Conservation (phyloP, 257 asterid species). For the Pogostemon cablin region DNA sequence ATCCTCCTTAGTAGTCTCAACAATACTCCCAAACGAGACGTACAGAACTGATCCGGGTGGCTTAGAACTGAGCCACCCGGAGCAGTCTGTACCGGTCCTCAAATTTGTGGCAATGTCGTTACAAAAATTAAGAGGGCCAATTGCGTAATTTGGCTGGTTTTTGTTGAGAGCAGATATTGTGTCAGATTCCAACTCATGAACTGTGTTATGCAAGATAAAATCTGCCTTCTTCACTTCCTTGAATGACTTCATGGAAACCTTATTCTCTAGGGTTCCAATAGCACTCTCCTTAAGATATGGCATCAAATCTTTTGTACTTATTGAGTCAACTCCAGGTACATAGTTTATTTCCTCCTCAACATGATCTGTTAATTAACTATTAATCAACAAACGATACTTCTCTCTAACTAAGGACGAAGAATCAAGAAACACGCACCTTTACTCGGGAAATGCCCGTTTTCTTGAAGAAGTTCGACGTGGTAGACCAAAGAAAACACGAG, state of each 20-base stretch:
- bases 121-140: slow-evolving; percentile 53
- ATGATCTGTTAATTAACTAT: slow-evolving; percentile 31
- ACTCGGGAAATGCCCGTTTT: slow-evolving; percentile 50
- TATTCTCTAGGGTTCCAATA: slow-evolving; percentile 31
- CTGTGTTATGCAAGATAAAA: slow-evolving; percentile 62
- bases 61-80: slow-evolving; percentile 52
- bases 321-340: slow-evolving; percentile 61
- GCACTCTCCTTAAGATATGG: slow-evolving; percentile 45
- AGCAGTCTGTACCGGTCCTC: slow-evolving; percentile 52
- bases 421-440: slow-evolving; percentile 20
- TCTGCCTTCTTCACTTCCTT: slow-evolving; percentile 61
- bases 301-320: slow-evolving; percentile 56
- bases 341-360: slow-evolving; percentile 55
- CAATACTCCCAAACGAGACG: slow-evolving; percentile 66
- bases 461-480: slow-evolving; percentile 44
- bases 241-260: slow-evolving; percentile 42
- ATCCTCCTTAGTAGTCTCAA: slow-evolving; percentile 36
- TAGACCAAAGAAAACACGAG: slow-evolving; percentile 49
- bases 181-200: slow-evolving; percentile 58
- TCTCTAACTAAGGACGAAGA: neutral
- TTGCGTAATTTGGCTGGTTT: slow-evolving; percentile 48
- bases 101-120: slow-evolving; percentile 25
- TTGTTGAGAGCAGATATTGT: slow-evolving; percentile 44
- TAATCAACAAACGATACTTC: neutral
- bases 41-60: slow-evolving; percentile 53